These are phyloP conservation scores for Pyrus pyrifolia DNA, from an alignment of 306 rosid species.

Conservation along the genomic window DNA sequence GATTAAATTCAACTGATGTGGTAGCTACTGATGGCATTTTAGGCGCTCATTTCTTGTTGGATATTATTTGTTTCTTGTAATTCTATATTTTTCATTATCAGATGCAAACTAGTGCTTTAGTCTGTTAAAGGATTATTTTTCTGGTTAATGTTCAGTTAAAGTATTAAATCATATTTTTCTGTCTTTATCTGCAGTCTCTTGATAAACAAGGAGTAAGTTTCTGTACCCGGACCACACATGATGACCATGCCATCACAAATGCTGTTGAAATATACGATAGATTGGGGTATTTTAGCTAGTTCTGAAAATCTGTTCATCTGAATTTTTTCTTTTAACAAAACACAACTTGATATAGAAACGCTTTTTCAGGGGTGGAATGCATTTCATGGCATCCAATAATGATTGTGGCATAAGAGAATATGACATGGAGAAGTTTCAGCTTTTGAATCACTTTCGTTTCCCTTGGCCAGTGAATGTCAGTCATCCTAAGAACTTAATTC, in stretches of 20 bases:
- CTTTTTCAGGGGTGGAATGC: constrained; percentile 62
- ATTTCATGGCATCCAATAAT: constrained; percentile 75
- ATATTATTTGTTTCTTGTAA: not conserved
- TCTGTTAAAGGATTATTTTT: too few relatives aligned
- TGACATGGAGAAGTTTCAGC: constrained; percentile 79
- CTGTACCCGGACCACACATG: constrained; percentile 66
- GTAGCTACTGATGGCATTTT: not conserved
- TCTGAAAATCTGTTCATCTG: constrained; percentile 1
- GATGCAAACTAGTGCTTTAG: not conserved
- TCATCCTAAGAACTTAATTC: constrained; percentile 12
- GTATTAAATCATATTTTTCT: constrained; percentile 2
- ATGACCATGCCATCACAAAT: constrained; percentile 82
- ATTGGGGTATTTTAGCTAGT: constrained; percentile 42
- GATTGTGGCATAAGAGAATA: constrained; percentile 71
- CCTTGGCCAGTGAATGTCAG: constrained; percentile 93
- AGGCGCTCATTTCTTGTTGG: not conserved
- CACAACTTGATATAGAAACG: constrained; percentile 17
- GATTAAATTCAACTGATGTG: not conserved
- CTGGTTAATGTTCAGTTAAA: not conserved
- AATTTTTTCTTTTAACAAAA: not conserved
- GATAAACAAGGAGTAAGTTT: constrained; percentile 73
- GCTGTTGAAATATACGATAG: constrained; percentile 76
- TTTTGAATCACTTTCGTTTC: constrained; percentile 57
- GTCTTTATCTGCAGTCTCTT: constrained; percentile 50
- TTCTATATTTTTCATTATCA: not conserved